Conservation (phyloP, 2,329 filamentous ascomycete species). For the Fusarium veterinarium region DNA sequence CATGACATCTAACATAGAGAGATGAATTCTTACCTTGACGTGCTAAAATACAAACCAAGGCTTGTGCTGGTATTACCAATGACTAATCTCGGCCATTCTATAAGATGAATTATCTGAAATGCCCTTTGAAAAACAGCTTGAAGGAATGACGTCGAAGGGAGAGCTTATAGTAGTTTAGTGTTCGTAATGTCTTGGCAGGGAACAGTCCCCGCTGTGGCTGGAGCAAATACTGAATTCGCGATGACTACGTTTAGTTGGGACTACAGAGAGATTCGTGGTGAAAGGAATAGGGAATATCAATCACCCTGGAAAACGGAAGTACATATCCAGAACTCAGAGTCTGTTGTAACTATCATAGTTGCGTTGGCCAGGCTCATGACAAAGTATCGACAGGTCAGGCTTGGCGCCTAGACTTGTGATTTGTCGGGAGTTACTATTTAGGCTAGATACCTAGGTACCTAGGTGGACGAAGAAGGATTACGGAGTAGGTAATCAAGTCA, state of each 20-base stretch:
- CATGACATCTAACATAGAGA: background rate
- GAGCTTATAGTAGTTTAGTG: background rate
- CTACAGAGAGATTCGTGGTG: background rate
- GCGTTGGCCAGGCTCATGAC: background rate
- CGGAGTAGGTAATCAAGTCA: background rate
- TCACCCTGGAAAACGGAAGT: no score
- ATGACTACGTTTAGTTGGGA: background rate
- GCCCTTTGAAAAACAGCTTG: background rate
- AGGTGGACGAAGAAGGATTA: background rate
- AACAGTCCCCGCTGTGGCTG: constrained; percentile 14
- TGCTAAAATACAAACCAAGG: background rate
- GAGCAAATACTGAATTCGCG: constrained; percentile 6
- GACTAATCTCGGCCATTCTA: background rate
- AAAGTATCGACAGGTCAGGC: background rate
- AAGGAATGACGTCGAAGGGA: constrained; percentile 20
- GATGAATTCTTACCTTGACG: background rate
- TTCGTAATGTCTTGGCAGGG: background rate
- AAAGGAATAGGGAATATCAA: background rate
- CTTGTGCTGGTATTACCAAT: background rate
- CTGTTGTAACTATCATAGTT: background rate
- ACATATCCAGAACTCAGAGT: no score
- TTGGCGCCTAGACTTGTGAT: background rate
- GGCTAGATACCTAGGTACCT: background rate
- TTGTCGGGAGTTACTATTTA: background rate
- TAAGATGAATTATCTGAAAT: background rate